Conservation (phyloP, 2,329 filamentous ascomycete genomes). For the Fusarium longipes region DNA sequence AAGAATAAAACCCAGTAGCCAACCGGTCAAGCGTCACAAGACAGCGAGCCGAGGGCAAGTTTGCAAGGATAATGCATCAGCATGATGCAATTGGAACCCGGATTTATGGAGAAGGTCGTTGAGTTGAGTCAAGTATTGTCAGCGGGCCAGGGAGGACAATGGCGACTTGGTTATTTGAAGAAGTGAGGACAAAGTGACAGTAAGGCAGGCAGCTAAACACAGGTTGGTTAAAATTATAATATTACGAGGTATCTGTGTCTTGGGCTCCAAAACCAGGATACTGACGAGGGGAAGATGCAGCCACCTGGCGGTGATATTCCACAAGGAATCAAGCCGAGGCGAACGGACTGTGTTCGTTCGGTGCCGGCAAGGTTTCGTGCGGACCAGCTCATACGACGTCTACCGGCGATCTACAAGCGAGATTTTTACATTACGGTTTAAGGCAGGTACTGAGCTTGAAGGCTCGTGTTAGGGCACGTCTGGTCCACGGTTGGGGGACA, state of each 20-base stretch:
- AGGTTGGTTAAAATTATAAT: conserved; percentile 20
- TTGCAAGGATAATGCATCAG: conserved; percentile 43
- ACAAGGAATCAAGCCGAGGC: conserved; percentile 41
- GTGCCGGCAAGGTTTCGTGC: conserved; percentile 41
- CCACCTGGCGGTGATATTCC: conserved; percentile 32
- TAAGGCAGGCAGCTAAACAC: conserved; percentile 10
- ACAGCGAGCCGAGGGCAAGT: conserved; percentile 30
- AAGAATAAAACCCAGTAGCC: conserved; percentile 27
- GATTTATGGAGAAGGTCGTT: conserved; percentile 42
- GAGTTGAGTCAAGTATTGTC: conserved; percentile 39
- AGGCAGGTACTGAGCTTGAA: conserved; percentile 38
- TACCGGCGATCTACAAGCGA: conserved; percentile 32
- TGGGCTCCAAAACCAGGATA: conserved; percentile 17
- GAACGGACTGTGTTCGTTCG: conserved; percentile 29
- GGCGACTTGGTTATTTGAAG: conserved; percentile 20
- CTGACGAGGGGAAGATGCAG: conserved; percentile 26
- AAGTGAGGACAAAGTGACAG: conserved; percentile 22
- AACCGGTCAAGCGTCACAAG: conserved; percentile 45
- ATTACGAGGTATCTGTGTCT: too few relatives aligned
- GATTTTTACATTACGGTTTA: conserved; percentile 34
- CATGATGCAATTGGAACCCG: conserved; percentile 44
- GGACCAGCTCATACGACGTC: conserved; percentile 35
- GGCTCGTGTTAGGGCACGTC: conserved; percentile 17
- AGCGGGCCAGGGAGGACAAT: conserved; percentile 28
- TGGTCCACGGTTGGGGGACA: conserved; percentile 1